Evolutionary conservation across 257 asterid genomes (phyloP).

Genomic region (Thymus mandschuricus): DNA sequence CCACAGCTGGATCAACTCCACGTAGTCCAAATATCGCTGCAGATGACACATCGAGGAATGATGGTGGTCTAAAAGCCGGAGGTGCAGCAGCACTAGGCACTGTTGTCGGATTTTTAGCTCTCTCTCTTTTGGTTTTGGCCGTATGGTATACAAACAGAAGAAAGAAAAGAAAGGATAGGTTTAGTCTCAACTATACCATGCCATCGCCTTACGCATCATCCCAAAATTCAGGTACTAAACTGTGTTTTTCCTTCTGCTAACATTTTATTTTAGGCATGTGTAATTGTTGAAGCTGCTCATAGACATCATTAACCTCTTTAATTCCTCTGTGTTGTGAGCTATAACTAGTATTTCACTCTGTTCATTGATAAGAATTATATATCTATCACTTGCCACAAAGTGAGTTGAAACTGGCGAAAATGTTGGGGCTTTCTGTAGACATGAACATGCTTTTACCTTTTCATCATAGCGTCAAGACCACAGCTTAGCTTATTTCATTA

Average conservation of each 20-base stretch:
- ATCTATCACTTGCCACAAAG: constrained; percentile 12
- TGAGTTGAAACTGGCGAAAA: background rate
- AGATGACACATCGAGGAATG: constrained; percentile 39
- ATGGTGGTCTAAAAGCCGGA: constrained; percentile 48
- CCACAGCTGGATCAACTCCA: constrained; percentile 60
- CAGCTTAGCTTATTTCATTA: constrained; percentile 4
- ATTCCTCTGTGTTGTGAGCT: constrained; percentile 10
- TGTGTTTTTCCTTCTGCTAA: constrained; percentile 14
- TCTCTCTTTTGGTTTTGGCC: constrained; percentile 60
- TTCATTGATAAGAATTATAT: background rate
- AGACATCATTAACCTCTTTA: constrained; percentile 3
- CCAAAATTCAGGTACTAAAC: constrained; percentile 72
- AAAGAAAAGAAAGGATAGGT: constrained; percentile 57
- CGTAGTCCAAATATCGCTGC: constrained; percentile 47
- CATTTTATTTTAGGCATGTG: constrained; percentile 10
- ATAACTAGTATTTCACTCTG: constrained; percentile 4
- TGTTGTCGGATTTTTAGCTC: constrained; percentile 63
- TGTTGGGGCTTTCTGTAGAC: background rate
- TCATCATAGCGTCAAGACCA: constrained; percentile 20
- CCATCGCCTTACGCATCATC: constrained; percentile 86
- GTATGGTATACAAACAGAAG: constrained; percentile 60
- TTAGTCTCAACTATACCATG: constrained; percentile 45
- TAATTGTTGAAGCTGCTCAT: constrained; percentile 7
- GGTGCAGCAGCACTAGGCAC: constrained; percentile 59
- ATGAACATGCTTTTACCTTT: background rate